Conservation (phyloP, 192 early-diverging fungal species). For the Hyaloraphidium curvatum region DNA sequence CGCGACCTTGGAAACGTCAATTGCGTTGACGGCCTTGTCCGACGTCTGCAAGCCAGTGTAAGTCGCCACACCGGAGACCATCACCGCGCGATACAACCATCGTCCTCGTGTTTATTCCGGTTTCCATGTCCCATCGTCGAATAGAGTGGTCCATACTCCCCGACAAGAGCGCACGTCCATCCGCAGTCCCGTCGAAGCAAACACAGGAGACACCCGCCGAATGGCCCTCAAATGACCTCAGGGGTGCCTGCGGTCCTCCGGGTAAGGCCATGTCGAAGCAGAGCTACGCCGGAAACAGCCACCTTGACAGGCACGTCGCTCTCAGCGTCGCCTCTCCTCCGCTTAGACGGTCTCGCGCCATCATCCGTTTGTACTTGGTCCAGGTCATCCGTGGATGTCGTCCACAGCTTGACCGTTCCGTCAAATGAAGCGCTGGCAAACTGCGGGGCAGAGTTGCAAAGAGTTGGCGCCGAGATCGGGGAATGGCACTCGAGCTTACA, state of each 20-base stretch:
- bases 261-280: no score
- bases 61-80: background rate
- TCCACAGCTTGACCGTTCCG: conserved; percentile 62
- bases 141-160: conserved; percentile 90
- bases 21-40: conserved; percentile 58
- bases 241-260: no score
- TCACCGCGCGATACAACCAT: conserved; percentile 27
- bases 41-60: conserved; percentile 34
- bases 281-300: no score
- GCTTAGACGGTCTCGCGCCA: background rate
- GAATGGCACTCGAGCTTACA: conserved; percentile 12
- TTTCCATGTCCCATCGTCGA: conserved; percentile 72
- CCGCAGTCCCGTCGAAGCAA: conserved; percentile 39
- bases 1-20: conserved; percentile 49
- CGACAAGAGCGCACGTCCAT: conserved; percentile 47
- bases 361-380: background rate
- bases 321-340: no score
- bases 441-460: conserved; percentile 9
- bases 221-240: conserved; percentile 64
- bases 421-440: conserved; percentile 61
- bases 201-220: conserved; percentile 54
- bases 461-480: no score
- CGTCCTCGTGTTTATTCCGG: conserved; percentile 46
- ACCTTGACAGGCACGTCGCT: no score
- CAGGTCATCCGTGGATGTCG: conserved; percentile 27